Evolutionary conservation across 2,329 filamentous ascomycete genomes (phyloP), one percentile per base, ranked within the genome.

Genomic region (Decorospora gaudefroyi): DNA sequence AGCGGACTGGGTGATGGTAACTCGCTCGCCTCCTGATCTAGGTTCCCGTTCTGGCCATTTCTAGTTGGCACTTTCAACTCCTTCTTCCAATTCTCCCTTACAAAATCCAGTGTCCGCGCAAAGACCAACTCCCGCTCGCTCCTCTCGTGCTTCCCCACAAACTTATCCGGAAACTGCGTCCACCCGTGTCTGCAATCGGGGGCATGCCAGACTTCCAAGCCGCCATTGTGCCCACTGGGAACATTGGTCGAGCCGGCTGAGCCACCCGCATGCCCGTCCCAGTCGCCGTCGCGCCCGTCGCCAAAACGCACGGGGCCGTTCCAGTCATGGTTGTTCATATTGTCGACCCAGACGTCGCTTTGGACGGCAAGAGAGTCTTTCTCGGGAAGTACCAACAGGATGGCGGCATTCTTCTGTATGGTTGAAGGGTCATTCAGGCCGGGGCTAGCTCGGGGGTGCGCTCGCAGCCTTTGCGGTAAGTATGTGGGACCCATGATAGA

Each of bases 271-370:
- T 51, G 45, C 2, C 65, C 65, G 12, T 66, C 51, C 64, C 63
- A 68, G 27, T 67, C 65, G 13, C 59, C 60, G 12, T 51, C 44
- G 21, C 66, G 41, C 9, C 60, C 62, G n/a, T 70, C 66, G 18
- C 67, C 66, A 28, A 69, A 69, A 9, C 61, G 62, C 6, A 67
- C 65, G 6, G 60, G 62, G 1, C 67, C 57, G 30, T 63, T 59
- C 62, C 67, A 69, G 2, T 64, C 62, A 2, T 42, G 46, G 6
- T 52, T 46, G 26, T 63, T 65, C 59, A 74, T 68, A 44, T 68
- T 69, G 49, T 70, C 61, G n/a, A 71, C 65, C 72, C 72, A 75
- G 18, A 65, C 63, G 41, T 74, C 71, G 51, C 67, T 72, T 43
- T 74, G 72, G 16, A 72, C 69, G 1, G 71, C 70, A 8, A 75